Evolutionary conservation across 805 yeast species (phyloP), one percentile per base, ranked within the genome.

Genomic region (Saturnispora ahearnii): DNA sequence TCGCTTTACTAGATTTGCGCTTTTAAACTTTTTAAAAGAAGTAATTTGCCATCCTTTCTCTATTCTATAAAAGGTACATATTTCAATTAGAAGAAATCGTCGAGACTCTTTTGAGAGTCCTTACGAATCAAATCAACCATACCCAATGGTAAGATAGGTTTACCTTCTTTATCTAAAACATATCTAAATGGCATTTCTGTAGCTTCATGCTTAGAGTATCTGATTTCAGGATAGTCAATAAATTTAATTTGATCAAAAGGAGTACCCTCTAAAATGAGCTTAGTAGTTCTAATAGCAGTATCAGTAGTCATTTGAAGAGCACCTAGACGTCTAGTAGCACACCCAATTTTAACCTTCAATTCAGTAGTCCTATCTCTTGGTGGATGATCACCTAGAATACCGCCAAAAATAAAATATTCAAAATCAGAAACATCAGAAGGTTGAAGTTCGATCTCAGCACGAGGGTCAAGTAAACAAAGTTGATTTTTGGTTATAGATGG

Each of bases 171-270:
- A 57, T 85, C 86, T 51, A 82, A 67, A 15, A 91, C 84, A 60
- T 91, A 91, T 62, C 99, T 76, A 70, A 91, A 91, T 3, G 99
- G 99, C 99, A 91, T 91, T 63, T 91, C 97, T 0, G 96, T 89
- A 3, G 95, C 86, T 66, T 93, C 99, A 61, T 86, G 79, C 63
- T 83, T 84, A 66, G 73, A 83, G 70, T 86, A 91, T 62, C 88
- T 79, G 58, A 91, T 84, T 66, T 91, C 98, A 3, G 99, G 99
- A 63, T 87, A 89, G 64, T 93, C 98, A 47, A 91, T 79, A 63
- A 87, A 91, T 50, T 78, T 77, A 54, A 93, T 87, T 46, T 85
- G 77, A 54, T 84, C 86, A 58, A 91, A 85, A 24, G 65, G 62
- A 1, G 59, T 70, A 41, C 77, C 75, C 51, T 81, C 79, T n/a